A percentile compares a stretch with the other conserved stretches of the same genome.
Evolutionary conservation across 2,329 filamentous ascomycete species (phyloP).

Genomic region (Phaeosphaeria sp.): DNA sequence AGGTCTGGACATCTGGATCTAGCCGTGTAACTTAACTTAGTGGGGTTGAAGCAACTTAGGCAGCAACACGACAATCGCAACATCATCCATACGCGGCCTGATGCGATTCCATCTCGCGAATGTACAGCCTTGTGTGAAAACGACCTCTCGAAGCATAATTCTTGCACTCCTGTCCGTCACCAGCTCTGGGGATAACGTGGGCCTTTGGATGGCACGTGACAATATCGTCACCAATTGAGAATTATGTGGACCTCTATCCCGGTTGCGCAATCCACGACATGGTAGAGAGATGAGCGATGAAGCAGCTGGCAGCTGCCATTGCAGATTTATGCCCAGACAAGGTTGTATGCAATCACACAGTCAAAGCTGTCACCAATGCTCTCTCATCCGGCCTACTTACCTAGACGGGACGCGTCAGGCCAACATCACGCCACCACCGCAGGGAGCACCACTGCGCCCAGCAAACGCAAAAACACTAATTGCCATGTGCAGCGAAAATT

Average conservation of each 20-base stretch:
- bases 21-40: too few relatives aligned
- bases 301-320: neutral
- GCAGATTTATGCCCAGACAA: neutral
- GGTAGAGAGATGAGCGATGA: neutral
- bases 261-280: neutral
- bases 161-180: neutral
- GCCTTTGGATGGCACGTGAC: neutral
- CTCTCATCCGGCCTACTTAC: conserved; percentile 4
- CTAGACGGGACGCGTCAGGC: conserved; percentile 11
- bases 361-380: neutral
- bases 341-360: neutral
- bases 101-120: neutral
- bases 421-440: conserved; percentile 27
- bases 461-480: conserved; percentile 9
- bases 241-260: conserved; percentile 20
- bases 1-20: too few relatives aligned
- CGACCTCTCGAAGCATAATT: neutral
- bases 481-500: conserved; percentile 16
- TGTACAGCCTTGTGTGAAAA: neutral
- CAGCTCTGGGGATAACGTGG: neutral
- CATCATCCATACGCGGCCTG: neutral
- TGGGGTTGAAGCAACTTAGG: neutral
- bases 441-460: conserved; percentile 4
- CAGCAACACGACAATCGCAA: neutral
- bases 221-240: neutral